These are phyloP conservation scores for Naegleria gruberi DNA, from an alignment of 208 protist species.

Conservation along the genomic window DNA sequence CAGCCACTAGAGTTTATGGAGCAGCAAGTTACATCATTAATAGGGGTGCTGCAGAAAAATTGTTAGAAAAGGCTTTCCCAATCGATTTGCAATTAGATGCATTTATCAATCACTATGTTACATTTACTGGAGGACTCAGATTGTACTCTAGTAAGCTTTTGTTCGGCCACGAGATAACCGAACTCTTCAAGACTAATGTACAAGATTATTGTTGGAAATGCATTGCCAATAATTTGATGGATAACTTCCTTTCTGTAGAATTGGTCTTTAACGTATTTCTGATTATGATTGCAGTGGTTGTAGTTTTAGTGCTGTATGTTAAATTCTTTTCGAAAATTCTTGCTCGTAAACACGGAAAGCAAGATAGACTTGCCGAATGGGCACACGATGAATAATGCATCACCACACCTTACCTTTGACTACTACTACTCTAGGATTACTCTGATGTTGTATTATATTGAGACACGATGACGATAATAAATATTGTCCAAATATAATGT, in stretches of 20 bases:
- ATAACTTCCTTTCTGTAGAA: background rate
- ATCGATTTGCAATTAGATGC: background rate
- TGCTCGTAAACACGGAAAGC: background rate
- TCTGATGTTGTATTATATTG: too few species aligned
- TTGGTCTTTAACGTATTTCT: background rate
- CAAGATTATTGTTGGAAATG: background rate
- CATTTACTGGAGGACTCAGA: background rate
- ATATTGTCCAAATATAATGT: too few species aligned
- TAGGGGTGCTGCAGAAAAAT: background rate
- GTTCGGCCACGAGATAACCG: background rate
- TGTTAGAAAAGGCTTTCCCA: background rate
- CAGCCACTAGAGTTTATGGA: background rate
- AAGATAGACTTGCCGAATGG: background rate
- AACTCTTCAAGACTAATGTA: background rate
- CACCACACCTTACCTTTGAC: too few species aligned
- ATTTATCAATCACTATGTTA: background rate
- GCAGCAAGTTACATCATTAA: background rate
- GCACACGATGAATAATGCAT: background rate
- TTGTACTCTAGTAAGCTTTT: background rate
- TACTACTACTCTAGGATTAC: too few species aligned
- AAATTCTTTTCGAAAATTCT: background rate
- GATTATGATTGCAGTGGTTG: background rate
- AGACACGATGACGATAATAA: too few species aligned
- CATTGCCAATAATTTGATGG: background rate
- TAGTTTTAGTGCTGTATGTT: background rate